Percentiles rank a stretch among this genome's conserved stretches.
phyloP scores from a whole-genome alignment of 495 filamentous ascomycete species.

The Penicillium desertorum region DNA sequence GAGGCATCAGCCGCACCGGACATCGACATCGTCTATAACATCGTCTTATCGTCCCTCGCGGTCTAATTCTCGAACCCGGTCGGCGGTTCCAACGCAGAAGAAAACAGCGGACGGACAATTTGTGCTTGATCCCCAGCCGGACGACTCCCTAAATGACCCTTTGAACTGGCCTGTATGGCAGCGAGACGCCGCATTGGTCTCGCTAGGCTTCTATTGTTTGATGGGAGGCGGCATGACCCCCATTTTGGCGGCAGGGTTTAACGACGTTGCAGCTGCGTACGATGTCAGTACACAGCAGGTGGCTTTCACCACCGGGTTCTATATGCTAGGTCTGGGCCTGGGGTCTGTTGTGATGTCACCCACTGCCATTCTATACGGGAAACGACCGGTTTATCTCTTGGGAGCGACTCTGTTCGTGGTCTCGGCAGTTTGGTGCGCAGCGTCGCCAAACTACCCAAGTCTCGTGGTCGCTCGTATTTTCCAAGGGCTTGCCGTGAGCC shows the following conservation, averaged over 20 bases:
- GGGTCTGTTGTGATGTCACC: conserved; percentile 83
- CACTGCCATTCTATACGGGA: conserved; percentile 88
- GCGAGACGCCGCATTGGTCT: conserved; percentile 77
- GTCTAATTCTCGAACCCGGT: conserved; percentile 30
- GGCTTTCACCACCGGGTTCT: conserved; percentile 87
- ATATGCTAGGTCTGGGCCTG: conserved; percentile 91
- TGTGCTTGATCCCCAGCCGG: conserved; percentile 88
- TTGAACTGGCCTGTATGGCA: conserved; percentile 89
- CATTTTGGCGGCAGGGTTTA: conserved; percentile 87
- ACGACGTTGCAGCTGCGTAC: conserved; percentile 71
- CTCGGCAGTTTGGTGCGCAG: conserved; percentile 83
- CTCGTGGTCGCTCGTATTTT: conserved; percentile 81
- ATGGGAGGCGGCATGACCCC: conserved; percentile 93
- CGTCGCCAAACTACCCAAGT: conserved; percentile 75
- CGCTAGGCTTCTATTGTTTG: conserved; percentile 87
- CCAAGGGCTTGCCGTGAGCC: conserved; percentile 82
- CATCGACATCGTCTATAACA: conserved; percentile 72
- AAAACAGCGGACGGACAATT: conserved; percentile 79
- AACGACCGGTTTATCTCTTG: conserved; percentile 86
- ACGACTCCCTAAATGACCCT: conserved; percentile 87
- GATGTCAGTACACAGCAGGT: conserved; percentile 69
- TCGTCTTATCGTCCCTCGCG: conserved; percentile 52
- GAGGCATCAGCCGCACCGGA: conserved; percentile 69
- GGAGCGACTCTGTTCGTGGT: conserved; percentile 72
- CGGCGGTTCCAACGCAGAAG: conserved; percentile 58